These are phyloP conservation scores for Pythium volutum DNA, from an alignment of 352 stramenopile species.

Conservation along the genomic window DNA sequence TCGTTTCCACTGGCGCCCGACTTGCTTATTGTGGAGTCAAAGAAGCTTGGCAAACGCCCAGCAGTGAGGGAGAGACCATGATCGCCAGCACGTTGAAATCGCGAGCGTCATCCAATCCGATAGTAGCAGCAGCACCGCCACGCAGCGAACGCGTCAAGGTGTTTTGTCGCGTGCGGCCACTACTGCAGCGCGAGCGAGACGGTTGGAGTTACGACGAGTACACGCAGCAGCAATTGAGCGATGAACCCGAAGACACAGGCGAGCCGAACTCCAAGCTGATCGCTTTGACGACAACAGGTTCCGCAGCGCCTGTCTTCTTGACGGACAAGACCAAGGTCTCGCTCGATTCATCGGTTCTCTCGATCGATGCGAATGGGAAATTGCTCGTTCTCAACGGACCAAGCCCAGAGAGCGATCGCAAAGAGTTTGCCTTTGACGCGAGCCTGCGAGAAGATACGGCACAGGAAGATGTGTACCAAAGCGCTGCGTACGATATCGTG, in stretches of 20 bases:
- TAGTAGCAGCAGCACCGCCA: not conserved
- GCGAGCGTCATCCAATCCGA: not conserved
- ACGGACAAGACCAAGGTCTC: constrained; percentile 43
- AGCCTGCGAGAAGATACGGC: constrained; percentile 35
- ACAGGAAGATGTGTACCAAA: constrained; percentile 52
- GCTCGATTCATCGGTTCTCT: not conserved
- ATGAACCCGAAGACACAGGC: constrained; percentile 5
- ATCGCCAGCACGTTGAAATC: not conserved
- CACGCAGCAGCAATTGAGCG: constrained; percentile 29
- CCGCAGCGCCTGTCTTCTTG: constrained; percentile 40
- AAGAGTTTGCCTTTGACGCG: constrained; percentile 61
- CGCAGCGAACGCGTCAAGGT: constrained; percentile 58
- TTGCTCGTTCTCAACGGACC: not conserved
- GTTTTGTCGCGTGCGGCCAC: constrained; percentile 58
- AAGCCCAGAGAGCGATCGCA: constrained; percentile 25
- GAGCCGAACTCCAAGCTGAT: not conserved
- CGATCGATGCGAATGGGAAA: constrained; percentile 12
- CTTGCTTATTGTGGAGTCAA: not conserved
- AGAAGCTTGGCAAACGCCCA: not conserved
- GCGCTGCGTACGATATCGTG: constrained; percentile 52
- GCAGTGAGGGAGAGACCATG: not conserved
- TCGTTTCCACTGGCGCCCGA: not conserved
- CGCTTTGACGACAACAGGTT: constrained; percentile 18
- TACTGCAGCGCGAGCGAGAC: constrained; percentile 56
- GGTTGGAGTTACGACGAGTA: constrained; percentile 65